Evolutionary conservation across 768 basidiomycete species (phyloP).

Genomic region (Antrodiella citrinella): DNA sequence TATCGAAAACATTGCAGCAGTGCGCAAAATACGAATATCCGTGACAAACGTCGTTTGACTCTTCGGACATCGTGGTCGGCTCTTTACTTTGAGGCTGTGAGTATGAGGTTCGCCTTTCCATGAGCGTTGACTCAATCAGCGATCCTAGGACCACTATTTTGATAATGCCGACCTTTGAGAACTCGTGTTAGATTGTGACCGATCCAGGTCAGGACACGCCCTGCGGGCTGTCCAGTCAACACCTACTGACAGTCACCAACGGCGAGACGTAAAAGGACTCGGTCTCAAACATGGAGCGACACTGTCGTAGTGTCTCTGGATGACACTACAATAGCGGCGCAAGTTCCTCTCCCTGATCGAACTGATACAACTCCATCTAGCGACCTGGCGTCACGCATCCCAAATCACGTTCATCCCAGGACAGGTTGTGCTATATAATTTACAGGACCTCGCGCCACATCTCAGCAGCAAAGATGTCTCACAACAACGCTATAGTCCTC

Average conservation of each 20-base stretch:
- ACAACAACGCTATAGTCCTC: constrained; percentile 45
- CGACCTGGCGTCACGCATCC: not conserved
- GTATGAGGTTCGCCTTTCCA: not conserved
- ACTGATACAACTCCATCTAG: not conserved
- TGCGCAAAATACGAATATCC: not conserved
- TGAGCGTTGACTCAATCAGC: not conserved
- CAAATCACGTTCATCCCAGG: not conserved
- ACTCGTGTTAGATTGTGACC: not conserved
- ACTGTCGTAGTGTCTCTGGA: not conserved
- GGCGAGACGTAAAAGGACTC: not conserved
- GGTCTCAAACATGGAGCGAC: not conserved
- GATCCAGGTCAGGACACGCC: not conserved
- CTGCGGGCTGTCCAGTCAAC: not conserved
- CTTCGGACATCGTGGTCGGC: not conserved
- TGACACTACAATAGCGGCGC: not conserved
- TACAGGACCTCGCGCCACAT: not conserved
- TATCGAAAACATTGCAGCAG: not conserved
- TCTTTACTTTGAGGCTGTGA: not conserved
- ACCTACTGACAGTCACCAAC: not conserved
- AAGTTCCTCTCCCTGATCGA: not conserved
- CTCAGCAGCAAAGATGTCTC: constrained; percentile 23
- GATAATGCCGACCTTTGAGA: not conserved
- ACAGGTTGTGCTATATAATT: not conserved
- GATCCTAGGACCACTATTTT: not conserved
- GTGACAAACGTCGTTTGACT: not conserved